Conservation (phyloP, 164 flowering plant genomes). For the Vitis labrusca region DNA sequence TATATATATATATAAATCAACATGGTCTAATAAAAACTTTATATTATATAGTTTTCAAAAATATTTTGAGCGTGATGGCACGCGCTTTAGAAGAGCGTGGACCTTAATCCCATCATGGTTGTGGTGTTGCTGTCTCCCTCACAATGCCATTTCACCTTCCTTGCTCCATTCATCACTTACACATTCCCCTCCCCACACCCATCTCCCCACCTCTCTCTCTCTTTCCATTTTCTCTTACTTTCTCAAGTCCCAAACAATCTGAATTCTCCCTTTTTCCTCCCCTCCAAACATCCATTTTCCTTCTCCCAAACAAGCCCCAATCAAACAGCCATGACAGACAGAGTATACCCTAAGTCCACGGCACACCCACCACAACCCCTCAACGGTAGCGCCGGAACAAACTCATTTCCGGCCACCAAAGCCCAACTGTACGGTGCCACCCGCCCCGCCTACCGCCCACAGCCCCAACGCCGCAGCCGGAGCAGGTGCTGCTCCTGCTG, state of each 20-base stretch:
- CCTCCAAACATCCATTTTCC: neutral
- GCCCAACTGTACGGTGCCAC: constrained; percentile 62
- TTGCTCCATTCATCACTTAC: too few species aligned
- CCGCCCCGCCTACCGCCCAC: constrained; percentile 73
- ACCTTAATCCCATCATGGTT: neutral
- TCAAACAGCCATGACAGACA: constrained; percentile 37
- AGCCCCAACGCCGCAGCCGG: constrained; percentile 41
- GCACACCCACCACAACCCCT: constrained; percentile 21
- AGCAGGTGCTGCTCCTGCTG: constrained; percentile 61
- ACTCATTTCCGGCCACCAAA: constrained; percentile 55
- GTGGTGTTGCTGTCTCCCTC: constrained; percentile 10
- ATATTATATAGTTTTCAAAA: too few species aligned
- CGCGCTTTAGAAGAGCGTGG: neutral
- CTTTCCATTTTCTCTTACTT: neutral
- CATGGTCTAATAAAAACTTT: too few species aligned
- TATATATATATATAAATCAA: too few species aligned
- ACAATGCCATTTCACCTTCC: constrained; percentile 6
- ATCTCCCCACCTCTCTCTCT: neutral
- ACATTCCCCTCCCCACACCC: neutral
- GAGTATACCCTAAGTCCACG: constrained; percentile 47
- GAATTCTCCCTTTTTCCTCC: neutral
- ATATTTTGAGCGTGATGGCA: too few species aligned
- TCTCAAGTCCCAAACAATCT: neutral
- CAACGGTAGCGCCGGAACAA: constrained; percentile 10
- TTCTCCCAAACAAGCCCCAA: neutral